Base-by-base conservation (phyloP, 306 rosid species). In the Medicago truncatula region DNA sequence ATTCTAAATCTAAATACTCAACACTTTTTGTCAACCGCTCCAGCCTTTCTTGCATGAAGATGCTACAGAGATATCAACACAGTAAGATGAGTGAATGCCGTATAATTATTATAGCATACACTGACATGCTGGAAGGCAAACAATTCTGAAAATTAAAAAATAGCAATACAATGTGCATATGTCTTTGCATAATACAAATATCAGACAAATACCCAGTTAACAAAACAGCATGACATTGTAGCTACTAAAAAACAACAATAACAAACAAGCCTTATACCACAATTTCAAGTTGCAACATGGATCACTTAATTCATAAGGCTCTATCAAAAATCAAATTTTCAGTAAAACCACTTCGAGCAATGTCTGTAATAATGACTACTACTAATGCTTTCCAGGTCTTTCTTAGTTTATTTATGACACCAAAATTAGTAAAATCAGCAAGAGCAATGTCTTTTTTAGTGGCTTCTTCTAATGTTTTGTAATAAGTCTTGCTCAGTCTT, bases 11-110 rank as follows among this genome's bases (percentile, higher is more conserved):
- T 74, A 92, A 83, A 84, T 86, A 83, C 65, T 78, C 88, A 70
- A 89, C 81, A 71, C 88, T 89, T 83, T 73, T 89, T 18, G 93
- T 88, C 83, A 96, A 80, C 76, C 94, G 86, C 74, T 96, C 97
- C 73, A 96, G 87, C 86, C 99, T 86, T 85, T 96, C 98, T 87
- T 96, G 98, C 18, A 86, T 89, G 88, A 96, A 92, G 81, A 96
- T 96, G 90, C 99, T 96, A 70, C 86, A 92, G 58, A 58, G 67
- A 84, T 68, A 85, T 43, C n/a, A 49, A 43, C 72, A 92, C 49
- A 85, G 76, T 43, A 77, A 83, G 69, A 70, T 63, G 21, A 79
- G 68, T 40, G 67, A 71, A 67, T 43, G 17, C 18, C 34, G 62
- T 9, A 73, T 52, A 59, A 50, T 70, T 62, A 76, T 77, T 62